A percentile compares a stretch with the other conserved stretches of the same genome.
Conservation (phyloP, 305 asterid species). For the Fraxinus ornus region DNA sequence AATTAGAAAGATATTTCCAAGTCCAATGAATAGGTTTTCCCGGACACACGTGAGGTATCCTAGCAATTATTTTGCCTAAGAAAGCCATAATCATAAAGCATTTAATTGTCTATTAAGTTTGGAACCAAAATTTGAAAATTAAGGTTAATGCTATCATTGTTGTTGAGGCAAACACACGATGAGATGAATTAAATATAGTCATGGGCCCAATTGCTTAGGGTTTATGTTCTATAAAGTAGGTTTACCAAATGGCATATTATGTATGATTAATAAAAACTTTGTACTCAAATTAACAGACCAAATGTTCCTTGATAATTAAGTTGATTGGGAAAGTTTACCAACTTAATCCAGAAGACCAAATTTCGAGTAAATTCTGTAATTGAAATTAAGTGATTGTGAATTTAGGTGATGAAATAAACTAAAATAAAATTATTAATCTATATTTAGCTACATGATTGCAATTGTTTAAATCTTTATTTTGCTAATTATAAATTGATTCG, state of each 20-base stretch:
- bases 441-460: no score
- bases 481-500: background rate
- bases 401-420: background rate
- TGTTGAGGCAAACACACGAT: constrained; percentile 47
- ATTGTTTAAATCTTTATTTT: no score
- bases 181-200: constrained; percentile 15
- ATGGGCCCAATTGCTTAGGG: constrained; percentile 36
- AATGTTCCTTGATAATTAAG: constrained; percentile 43
- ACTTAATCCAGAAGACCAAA: constrained; percentile 6
- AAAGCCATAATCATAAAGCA: background rate
- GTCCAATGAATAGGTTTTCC: background rate
- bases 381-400: background rate
- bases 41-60: background rate
- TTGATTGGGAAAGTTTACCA: background rate
- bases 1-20: background rate
- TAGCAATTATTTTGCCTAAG: background rate
- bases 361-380: constrained; percentile 9
- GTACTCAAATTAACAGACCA: constrained; percentile 42
- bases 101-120: background rate
- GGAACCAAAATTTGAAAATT: background rate
- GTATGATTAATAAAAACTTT: constrained; percentile 25
- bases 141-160: constrained; percentile 28
- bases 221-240: constrained; percentile 40
- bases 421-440: background rate
- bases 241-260: constrained; percentile 40